Evolutionary conservation across 768 basidiomycete genomes (phyloP).

Genomic region (Lentinus tigrinus): DNA sequence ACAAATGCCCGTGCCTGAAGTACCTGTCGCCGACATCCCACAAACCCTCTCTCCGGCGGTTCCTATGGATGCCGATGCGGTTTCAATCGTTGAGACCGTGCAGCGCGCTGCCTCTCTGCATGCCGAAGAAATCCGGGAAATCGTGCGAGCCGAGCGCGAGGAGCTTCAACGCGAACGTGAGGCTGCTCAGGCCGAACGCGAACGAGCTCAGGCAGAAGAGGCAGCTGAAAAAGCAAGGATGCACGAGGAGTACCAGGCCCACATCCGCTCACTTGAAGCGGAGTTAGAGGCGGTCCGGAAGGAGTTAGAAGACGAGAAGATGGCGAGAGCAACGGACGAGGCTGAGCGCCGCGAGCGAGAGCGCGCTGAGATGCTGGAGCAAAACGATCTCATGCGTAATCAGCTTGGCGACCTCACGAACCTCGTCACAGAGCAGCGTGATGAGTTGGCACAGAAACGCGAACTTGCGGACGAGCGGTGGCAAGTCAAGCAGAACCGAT

Average conservation of each 20-base stretch:
- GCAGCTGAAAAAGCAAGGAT: conserved; percentile 46
- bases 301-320: conserved; percentile 65
- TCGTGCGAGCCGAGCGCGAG: conserved; percentile 57
- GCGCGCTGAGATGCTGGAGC: conserved; percentile 53
- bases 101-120: conserved; percentile 56
- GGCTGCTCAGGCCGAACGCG: conserved; percentile 52
- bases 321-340: conserved; percentile 55
- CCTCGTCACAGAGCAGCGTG: conserved; percentile 65
- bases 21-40: background rate
- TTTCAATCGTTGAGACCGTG: conserved; percentile 37
- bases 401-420: conserved; percentile 75
- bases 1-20: background rate
- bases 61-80: conserved; percentile 22
- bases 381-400: conserved; percentile 55
- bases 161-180: conserved; percentile 57
- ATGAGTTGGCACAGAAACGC: conserved; percentile 58
- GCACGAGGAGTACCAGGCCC: conserved; percentile 24
- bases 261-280: conserved; percentile 25
- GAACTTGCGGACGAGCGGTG: conserved; percentile 60
- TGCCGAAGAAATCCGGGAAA: conserved; percentile 57
- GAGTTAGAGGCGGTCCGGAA: conserved; percentile 21
- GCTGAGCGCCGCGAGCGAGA: conserved; percentile 63
- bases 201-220: conserved; percentile 45
- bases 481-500: conserved; percentile 57
- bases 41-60: conserved; percentile 1